Conservation (phyloP, 2,329 filamentous ascomycete genomes). For the Sarocladium strictum region DNA sequence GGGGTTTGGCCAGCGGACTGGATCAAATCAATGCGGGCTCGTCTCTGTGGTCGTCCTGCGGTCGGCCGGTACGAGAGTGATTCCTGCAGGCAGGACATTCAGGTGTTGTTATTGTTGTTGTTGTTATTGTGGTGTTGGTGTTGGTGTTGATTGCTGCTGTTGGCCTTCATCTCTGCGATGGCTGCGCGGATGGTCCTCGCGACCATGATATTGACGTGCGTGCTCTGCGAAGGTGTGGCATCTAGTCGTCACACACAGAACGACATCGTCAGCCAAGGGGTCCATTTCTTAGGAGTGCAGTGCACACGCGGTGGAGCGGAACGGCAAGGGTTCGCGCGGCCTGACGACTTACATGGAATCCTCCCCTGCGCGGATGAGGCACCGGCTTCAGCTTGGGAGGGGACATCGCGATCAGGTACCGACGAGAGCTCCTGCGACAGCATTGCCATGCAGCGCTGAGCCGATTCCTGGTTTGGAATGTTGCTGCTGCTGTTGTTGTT, state of each 20-base stretch:
- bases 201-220: slow-evolving; percentile 19
- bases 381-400: background rate
- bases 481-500: background rate
- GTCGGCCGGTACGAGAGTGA: too few species aligned
- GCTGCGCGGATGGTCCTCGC: slow-evolving; percentile 18
- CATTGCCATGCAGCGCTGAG: slow-evolving; percentile 9
- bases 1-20: too few species aligned
- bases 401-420: slow-evolving; percentile 11
- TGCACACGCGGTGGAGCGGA: background rate
- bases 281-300: too few species aligned
- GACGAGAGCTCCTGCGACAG: slow-evolving; percentile 11
- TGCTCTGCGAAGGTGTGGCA: slow-evolving; percentile 2
- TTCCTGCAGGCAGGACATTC: background rate
- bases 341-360: background rate
- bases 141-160: background rate
- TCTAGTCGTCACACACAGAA: background rate
- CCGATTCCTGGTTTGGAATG: slow-evolving; percentile 6
- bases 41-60: too few species aligned
- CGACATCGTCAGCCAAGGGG: background rate
- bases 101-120: background rate
- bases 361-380: background rate
- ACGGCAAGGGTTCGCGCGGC: background rate
- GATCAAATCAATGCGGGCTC: too few species aligned
- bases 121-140: too few species aligned
- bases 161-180: slow-evolving; percentile 11